Percentiles rank a stretch among this genome's conserved stretches.
Conservation (phyloP, 768 basidiomycete species). For the Tephrocybe rancida region DNA sequence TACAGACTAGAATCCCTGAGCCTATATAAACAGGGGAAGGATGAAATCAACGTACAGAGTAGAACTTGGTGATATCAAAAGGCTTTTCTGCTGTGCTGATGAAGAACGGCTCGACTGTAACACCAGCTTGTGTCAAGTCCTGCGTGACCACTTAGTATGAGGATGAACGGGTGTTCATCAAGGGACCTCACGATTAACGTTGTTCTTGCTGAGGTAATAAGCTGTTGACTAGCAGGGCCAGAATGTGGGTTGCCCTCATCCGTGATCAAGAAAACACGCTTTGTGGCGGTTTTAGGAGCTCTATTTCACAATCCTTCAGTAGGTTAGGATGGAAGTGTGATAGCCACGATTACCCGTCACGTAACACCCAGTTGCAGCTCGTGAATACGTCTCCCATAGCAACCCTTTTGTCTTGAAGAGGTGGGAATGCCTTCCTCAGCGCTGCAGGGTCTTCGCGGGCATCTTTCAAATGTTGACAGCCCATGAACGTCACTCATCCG, state of each 20-base stretch:
- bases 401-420: conserved; percentile 55
- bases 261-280: conserved; percentile 92
- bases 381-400: conserved; percentile 91
- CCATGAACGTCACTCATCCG: neutral
- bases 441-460: conserved; percentile 63
- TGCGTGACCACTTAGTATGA: conserved; percentile 28
- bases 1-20: conserved; percentile 48
- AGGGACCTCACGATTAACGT: conserved; percentile 61
- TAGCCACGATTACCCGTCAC: conserved; percentile 65
- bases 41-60: conserved; percentile 49
- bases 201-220: conserved; percentile 70
- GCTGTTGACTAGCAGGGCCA: conserved; percentile 54
- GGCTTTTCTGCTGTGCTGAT: conserved; percentile 67
- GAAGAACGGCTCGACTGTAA: conserved; percentile 87
- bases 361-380: conserved; percentile 86
- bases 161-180: neutral
- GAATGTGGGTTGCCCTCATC: conserved; percentile 82
- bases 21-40: neutral
- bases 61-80: conserved; percentile 79
- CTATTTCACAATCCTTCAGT: conserved; percentile 34
- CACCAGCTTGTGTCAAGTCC: conserved; percentile 84
- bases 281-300: conserved; percentile 86
- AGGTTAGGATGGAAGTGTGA: neutral
- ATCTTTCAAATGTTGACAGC: conserved; percentile 43
- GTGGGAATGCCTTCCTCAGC: conserved; percentile 65